Evolutionary conservation across 2,329 filamentous ascomycete genomes (phyloP), one percentile per base, ranked within the genome.

Genomic region (Sclerotiophoma versabilis): DNA sequence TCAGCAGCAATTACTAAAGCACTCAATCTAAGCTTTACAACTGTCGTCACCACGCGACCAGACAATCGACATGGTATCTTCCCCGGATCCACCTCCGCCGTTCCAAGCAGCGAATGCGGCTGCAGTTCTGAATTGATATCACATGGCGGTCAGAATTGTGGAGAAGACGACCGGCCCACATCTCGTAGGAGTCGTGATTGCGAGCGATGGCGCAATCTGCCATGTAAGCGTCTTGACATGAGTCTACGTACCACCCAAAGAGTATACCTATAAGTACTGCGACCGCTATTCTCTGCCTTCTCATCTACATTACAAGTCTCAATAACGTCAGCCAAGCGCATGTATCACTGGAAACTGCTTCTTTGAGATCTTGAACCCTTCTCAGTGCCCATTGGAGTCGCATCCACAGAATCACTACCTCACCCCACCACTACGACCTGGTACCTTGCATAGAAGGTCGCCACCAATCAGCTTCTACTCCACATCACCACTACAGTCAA

Each of bases 201-300:
- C 70, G 69, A 72, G 70, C 70, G 70, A 73, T 73, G 66, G 69
- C 69, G 70, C 70, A 65, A 72, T 67, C 49, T 38, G 20, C 43
- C 44, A 37, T 61, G 47, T 54, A 50, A 48, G 38, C 51, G 41
- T 44, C 47, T 46, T 54, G 49, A 53, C 49, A 57, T 53, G 50
- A 49, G 26, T 53, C 47, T 38, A 34, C 34, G 43, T 51, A 32
- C 38, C 39, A 17, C 42, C 33, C 20, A 22, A 36, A 41, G 20
- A n/a, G 43, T 33, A 44, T 41, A 45, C 34, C 36, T 60, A 60
- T 65, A 64, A 63, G 49, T 58, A 47, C 32, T 27, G 15, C 12
- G 19, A 20, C 33, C 45, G 39, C 41, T 34, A 43, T 27, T 41
- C 25, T 20, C 23, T 15, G 32, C 34, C 38, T 37, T 38, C 22